These are phyloP conservation scores for Pseudocercospora pini-densiflorae DNA, from an alignment of 2,329 filamentous ascomycete genomes.

Conservation along the genomic window DNA sequence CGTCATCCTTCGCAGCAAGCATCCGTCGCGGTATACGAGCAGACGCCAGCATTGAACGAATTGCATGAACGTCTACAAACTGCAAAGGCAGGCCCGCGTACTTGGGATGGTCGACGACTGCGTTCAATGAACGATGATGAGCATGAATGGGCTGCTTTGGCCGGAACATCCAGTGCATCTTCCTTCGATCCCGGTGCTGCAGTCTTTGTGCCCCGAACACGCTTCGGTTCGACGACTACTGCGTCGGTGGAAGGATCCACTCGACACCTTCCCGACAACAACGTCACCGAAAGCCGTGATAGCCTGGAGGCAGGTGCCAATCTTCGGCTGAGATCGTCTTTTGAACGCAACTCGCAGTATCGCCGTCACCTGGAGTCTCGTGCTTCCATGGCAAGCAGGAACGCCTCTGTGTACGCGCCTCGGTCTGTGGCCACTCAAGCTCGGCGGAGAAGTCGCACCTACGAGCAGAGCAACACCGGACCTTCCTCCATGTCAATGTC, in stretches of 20 bases:
- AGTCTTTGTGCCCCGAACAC: slow-evolving; percentile 35
- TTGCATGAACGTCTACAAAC: background rate
- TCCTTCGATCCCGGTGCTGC: slow-evolving; percentile 36
- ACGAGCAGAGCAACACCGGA: slow-evolving; percentile 23
- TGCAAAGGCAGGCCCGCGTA: background rate
- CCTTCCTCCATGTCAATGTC: slow-evolving; percentile 18
- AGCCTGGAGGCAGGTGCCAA: slow-evolving; percentile 7
- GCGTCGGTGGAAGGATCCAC: slow-evolving; percentile 12
- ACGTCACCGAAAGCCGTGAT: background rate
- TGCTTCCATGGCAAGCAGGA: background rate
- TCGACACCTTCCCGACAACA: background rate
- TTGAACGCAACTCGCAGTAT: background rate
- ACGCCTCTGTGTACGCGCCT: background rate
- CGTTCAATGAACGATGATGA: background rate
- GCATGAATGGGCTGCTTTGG: background rate
- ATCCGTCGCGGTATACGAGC: background rate
- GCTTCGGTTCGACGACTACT: slow-evolving; percentile 29
- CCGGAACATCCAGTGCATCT: slow-evolving; percentile 1
- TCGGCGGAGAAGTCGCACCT: slow-evolving; percentile 25
- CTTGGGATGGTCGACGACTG: background rate
- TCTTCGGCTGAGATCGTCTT: background rate
- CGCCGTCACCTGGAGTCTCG: background rate
- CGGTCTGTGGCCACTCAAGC: background rate
- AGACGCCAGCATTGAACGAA: background rate
- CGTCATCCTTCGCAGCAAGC: background rate